Conservation (phyloP, 2,329 filamentous ascomycete genomes). For the Ophiocordyceps australis region DNA sequence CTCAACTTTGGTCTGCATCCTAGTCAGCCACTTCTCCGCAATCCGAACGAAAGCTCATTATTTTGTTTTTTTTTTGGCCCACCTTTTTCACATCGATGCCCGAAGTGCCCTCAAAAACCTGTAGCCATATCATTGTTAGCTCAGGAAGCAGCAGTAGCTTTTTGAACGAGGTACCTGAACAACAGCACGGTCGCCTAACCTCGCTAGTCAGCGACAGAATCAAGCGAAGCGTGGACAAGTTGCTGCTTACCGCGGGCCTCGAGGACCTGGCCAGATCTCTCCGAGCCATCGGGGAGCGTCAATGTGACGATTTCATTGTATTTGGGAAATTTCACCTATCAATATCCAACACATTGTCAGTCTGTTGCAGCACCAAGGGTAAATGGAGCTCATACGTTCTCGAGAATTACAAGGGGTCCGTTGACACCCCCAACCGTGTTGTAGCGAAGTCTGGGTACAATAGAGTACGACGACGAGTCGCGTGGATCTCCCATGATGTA, state of each 20-base stretch:
- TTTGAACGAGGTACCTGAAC: constrained; percentile 67
- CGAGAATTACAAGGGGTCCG: constrained; percentile 90
- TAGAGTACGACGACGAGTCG: constrained; percentile 40
- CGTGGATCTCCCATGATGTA: constrained; percentile 34
- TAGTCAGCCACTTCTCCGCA: constrained; percentile 7
- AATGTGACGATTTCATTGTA: constrained; percentile 97
- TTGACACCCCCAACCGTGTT: constrained; percentile 98
- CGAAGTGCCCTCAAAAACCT: constrained; percentile 94
- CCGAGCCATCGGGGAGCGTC: constrained; percentile 86
- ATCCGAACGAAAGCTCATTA: neutral
- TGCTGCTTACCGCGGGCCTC: constrained; percentile 91
- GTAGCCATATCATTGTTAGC: constrained; percentile 10
- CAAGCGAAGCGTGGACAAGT: too few relatives aligned
- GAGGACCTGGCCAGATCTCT: constrained; percentile 86
- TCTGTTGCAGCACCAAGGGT: too few relatives aligned
- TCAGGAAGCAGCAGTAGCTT: constrained; percentile 2
- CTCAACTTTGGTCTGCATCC: constrained; percentile 72
- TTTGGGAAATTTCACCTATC: constrained; percentile 92
- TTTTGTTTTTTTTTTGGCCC: constrained; percentile 7
- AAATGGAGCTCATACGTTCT: constrained; percentile 56
- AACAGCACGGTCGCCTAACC: constrained; percentile 70
- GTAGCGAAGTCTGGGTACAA: constrained; percentile 58
- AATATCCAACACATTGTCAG: too few relatives aligned
- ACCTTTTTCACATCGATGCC: constrained; percentile 99
- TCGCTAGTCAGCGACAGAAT: too few relatives aligned